These are phyloP conservation scores for Pythium dissotocum DNA, from an alignment of 352 stramenopile species.

Conservation along the genomic window DNA sequence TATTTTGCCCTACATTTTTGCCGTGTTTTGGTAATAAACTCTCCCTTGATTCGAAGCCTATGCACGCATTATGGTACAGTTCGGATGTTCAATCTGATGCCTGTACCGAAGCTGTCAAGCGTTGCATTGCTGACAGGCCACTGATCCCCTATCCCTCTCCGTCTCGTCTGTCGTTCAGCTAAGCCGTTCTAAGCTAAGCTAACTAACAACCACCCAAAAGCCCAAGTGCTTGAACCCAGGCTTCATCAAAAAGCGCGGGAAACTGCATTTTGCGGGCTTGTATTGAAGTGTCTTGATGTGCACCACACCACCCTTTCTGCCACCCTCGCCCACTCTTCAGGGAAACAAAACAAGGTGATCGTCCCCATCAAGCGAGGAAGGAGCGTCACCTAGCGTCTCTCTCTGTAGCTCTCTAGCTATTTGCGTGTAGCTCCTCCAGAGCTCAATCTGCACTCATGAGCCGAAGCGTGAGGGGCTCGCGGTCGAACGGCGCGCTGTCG, in stretches of 20 bases:
- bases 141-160: background rate
- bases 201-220: constrained; percentile 16
- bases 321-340: background rate
- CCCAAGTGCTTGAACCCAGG: constrained; percentile 1
- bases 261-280: background rate
- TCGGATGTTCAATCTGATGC: background rate
- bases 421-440: background rate
- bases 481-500: background rate
- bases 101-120: constrained; percentile 15
- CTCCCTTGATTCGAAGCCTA: no score
- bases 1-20: no score
- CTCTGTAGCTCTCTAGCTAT: background rate
- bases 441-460: background rate
- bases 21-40: background rate
- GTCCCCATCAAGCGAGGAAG: background rate
- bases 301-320: constrained; percentile 7
- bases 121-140: constrained; percentile 1
- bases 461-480: background rate
- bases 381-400: background rate
- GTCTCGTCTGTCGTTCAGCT: background rate
- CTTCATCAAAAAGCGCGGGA: constrained; percentile 14
- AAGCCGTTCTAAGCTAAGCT: constrained; percentile 8
- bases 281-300: constrained; percentile 19
- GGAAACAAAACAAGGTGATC: background rate
- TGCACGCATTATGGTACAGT: no score